A percentile compares a stretch with the other conserved stretches of the same genome.
Conservation (phyloP, 1,139 yeast species). For the Spathaspora sp. region DNA sequence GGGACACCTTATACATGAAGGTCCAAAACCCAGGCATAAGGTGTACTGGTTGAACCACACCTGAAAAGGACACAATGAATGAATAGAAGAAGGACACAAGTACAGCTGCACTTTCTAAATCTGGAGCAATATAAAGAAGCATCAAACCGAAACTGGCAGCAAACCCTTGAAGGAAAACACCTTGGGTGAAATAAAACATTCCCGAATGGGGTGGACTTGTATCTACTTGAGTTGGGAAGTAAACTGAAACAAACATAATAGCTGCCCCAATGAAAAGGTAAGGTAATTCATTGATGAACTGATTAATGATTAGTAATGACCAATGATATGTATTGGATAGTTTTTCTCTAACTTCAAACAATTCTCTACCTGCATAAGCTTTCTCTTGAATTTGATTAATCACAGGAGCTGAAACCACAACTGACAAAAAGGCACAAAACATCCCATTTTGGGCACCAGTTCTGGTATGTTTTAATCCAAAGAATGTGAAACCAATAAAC, state of each 20-base stretch:
- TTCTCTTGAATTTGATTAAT: constrained; percentile 37
- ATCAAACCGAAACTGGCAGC: constrained; percentile 54
- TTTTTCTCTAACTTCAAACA: constrained; percentile 63
- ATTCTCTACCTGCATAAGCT: constrained; percentile 54
- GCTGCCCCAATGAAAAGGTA: constrained; percentile 54
- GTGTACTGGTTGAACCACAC: constrained; percentile 58
- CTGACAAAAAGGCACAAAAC: constrained; percentile 51
- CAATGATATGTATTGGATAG: constrained; percentile 68
- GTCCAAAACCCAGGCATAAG: constrained; percentile 70
- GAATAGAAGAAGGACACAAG: constrained; percentile 52
- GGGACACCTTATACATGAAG: constrained; percentile 65
- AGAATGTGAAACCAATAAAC: constrained; percentile 55
- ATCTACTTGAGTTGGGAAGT: constrained; percentile 57
- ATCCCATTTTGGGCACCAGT: constrained; percentile 53
- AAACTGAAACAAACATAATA: constrained; percentile 51
- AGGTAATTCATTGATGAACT: constrained; percentile 54
- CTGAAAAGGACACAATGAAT: constrained; percentile 58
- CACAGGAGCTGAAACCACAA: constrained; percentile 52
- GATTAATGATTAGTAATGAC: constrained; percentile 54
- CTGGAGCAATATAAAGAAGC: constrained; percentile 58
- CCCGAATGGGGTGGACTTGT: constrained; percentile 53
- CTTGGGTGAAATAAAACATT: constrained; percentile 48
- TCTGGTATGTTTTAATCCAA: constrained; percentile 33
- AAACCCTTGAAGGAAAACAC: constrained; percentile 54
- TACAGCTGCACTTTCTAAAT: constrained; percentile 62